A percentile compares a stretch with the other conserved stretches of the same genome.
These are phyloP conservation scores for Paracoccidioides lutzii DNA, from an alignment of 2,329 filamentous ascomycete genomes.

Conservation along the genomic window DNA sequence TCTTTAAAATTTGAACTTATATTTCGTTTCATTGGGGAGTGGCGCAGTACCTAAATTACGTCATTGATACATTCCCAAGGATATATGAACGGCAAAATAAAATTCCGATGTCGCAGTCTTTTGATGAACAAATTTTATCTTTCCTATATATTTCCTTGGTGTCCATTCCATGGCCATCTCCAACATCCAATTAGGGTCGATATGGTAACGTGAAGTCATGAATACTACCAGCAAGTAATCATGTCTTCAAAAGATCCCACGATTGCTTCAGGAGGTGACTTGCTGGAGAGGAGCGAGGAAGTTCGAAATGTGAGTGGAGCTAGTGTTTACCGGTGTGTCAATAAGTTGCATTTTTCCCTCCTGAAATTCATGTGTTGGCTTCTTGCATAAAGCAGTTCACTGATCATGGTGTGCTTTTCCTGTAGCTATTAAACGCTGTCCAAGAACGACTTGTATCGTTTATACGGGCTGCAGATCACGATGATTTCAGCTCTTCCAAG, in stretches of 20 bases:
- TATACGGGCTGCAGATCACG: constrained; percentile 31
- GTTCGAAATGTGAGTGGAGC: constrained; percentile 28
- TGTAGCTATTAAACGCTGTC: constrained; percentile 28
- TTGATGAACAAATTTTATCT: neutral
- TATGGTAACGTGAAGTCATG: neutral
- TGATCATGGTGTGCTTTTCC: neutral
- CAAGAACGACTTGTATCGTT: constrained; percentile 34
- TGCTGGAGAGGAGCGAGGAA: constrained; percentile 26
- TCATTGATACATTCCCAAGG: too few relatives aligned
- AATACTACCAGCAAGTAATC: neutral
- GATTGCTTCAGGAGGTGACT: constrained; percentile 1
- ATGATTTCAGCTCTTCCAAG: constrained; percentile 6
- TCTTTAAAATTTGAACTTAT: too few relatives aligned
- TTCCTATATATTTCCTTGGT: neutral
- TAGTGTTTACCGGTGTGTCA: neutral
- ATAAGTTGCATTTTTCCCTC: neutral
- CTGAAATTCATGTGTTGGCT: neutral
- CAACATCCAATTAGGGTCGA: neutral
- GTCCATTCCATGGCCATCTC: neutral
- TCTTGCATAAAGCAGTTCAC: neutral
- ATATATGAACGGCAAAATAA: neutral
- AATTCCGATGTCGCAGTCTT: neutral
- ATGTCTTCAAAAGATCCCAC: neutral
- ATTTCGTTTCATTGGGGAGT: too few relatives aligned
- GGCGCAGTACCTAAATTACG: neutral